These are phyloP conservation scores for Orbilia javanica DNA, from an alignment of 2,329 filamentous ascomycete genomes.

Conservation along the genomic window DNA sequence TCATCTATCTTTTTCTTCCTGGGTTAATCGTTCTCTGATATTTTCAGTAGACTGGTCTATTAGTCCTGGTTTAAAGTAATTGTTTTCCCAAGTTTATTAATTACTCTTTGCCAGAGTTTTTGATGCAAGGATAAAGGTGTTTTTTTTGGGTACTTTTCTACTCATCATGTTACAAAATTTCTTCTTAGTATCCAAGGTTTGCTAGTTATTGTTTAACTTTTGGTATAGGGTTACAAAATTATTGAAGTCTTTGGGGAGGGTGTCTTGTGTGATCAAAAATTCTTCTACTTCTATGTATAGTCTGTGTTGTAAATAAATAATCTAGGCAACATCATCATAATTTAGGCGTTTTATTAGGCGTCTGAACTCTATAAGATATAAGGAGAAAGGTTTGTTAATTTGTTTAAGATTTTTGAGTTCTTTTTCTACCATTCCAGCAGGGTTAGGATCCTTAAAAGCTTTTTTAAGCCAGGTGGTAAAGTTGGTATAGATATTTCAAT, in stretches of 20 bases:
- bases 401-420: neutral
- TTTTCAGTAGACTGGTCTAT: no score
- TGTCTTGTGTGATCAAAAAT: neutral
- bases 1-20: no score
- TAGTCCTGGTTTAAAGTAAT: no score
- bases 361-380: neutral
- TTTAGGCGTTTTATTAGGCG: neutral
- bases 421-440: neutral
- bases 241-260: neutral
- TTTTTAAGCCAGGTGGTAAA: slow-evolving; percentile 9
- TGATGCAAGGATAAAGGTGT: neutral
- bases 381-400: neutral
- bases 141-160: neutral
- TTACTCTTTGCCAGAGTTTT: neutral
- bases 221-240: neutral
- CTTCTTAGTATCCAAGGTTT: neutral
- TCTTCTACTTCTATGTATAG: neutral
- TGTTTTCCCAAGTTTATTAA: no score
- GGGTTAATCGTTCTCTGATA: no score
- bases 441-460: neutral
- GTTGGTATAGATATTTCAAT: neutral
- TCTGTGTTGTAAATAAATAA: neutral
- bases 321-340: neutral
- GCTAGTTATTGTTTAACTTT: neutral
- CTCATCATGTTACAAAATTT: neutral